Percentiles rank a stretch among this genome's conserved stretches.
These are phyloP conservation scores for Cladosporium colombiae DNA, from an alignment of 2,329 filamentous ascomycete genomes.

Conservation along the genomic window DNA sequence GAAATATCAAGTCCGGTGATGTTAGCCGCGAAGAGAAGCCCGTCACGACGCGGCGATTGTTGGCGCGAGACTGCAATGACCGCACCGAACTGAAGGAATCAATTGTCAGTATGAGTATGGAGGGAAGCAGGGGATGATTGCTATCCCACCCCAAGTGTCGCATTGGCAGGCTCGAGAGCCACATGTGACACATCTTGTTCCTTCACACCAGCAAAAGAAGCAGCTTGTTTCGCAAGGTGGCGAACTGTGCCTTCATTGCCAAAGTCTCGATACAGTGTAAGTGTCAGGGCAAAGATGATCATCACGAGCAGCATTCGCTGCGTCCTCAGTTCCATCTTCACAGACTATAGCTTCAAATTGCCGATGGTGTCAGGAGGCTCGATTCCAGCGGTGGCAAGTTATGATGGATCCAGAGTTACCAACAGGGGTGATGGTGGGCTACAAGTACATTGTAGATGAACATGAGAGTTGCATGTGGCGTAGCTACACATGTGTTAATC, in stretches of 20 bases:
- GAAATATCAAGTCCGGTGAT: conserved; percentile 42
- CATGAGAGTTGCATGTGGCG: not conserved
- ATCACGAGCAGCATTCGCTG: conserved; percentile 19
- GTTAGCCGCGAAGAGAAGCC: conserved; percentile 43
- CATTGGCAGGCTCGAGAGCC: conserved; percentile 21
- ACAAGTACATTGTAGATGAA: not conserved
- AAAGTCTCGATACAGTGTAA: conserved; percentile 20
- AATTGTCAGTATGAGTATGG: not conserved
- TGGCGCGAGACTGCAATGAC: conserved; percentile 42
- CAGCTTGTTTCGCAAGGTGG: conserved; percentile 1
- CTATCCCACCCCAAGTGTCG: conserved; percentile 25
- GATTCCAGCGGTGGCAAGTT: not conserved
- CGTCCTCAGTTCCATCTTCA: conserved; percentile 14
- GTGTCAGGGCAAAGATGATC: conserved; percentile 17
- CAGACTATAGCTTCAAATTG: not conserved
- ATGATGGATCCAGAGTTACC: not conserved
- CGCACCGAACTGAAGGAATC: conserved; percentile 36
- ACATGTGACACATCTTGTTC: not conserved
- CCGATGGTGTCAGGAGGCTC: not conserved
- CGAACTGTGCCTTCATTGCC: not conserved
- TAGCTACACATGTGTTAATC: not conserved
- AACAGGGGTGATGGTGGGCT: not conserved
- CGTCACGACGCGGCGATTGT: conserved; percentile 37
- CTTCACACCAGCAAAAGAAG: not conserved
- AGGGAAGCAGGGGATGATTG: not conserved